Conservation (phyloP, 2,329 filamentous ascomycete genomes). For the Botryotinia convoluta region DNA sequence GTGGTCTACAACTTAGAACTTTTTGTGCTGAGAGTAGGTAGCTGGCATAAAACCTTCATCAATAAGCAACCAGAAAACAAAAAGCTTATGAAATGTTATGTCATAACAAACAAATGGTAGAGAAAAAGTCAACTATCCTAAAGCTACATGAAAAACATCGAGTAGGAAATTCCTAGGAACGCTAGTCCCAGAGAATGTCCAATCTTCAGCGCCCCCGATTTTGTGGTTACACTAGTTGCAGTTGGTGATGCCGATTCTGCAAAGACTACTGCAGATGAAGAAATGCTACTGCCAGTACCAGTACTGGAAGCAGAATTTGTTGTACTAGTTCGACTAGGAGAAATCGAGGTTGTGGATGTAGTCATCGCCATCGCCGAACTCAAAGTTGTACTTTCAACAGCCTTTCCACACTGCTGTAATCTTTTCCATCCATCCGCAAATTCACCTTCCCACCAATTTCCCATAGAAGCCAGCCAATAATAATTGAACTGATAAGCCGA, state of each 20-base stretch:
- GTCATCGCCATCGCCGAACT: background rate
- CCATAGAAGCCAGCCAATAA: constrained; percentile 30
- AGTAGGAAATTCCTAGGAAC: background rate
- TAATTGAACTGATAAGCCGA: constrained; percentile 34
- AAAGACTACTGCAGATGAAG: background rate
- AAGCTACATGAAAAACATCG: background rate
- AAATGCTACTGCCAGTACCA: background rate
- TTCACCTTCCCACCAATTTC: constrained; percentile 33
- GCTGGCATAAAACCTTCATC: background rate
- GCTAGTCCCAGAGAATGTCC: background rate
- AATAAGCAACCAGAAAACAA: background rate
- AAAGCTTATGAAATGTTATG: background rate
- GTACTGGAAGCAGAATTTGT: background rate
- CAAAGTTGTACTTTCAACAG: background rate
- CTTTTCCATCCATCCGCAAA: constrained; percentile 35
- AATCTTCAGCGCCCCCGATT: background rate
- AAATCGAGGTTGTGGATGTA: background rate
- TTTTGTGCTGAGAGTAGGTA: background rate
- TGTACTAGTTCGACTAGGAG: background rate
- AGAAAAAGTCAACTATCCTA: background rate
- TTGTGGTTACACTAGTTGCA: background rate
- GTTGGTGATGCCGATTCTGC: background rate
- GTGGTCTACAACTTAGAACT: background rate
- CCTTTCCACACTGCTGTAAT: constrained; percentile 18
- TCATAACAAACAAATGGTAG: background rate